These are phyloP conservation scores for Dacryopinax primogenitus DNA, from an alignment of 768 basidiomycete species.

Conservation along the genomic window DNA sequence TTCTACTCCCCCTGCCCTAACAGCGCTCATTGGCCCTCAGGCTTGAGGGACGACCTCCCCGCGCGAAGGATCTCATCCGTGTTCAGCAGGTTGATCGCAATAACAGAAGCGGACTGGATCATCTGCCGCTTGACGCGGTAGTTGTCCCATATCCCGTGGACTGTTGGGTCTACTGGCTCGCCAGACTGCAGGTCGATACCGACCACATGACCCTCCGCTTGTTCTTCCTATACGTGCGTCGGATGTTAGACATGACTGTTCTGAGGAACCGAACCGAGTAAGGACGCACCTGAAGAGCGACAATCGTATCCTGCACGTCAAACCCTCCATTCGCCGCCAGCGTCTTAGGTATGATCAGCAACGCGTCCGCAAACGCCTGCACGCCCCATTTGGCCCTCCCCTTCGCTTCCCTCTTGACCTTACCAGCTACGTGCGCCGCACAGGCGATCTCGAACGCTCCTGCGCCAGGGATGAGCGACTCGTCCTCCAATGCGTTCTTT, in stretches of 20 bases:
- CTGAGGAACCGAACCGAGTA: conserved; percentile 10
- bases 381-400: conserved; percentile 95
- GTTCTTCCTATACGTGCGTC: conserved; percentile 61
- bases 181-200: conserved; percentile 88
- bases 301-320: conserved; percentile 91
- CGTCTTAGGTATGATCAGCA: conserved; percentile 92
- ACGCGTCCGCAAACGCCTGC: conserved; percentile 88
- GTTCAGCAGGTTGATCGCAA: conserved; percentile 86
- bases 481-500: conserved; percentile 93
- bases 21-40: neutral
- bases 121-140: conserved; percentile 98
- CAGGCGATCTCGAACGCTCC: conserved; percentile 96
- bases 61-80: conserved; percentile 93
- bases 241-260: no score
- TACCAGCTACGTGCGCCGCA: conserved; percentile 64
- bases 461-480: conserved; percentile 80
- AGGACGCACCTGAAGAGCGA: conserved; percentile 62
- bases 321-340: conserved; percentile 91
- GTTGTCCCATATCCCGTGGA: conserved; percentile 97
- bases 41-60: conserved; percentile 36
- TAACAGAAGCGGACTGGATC: conserved; percentile 79
- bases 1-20: neutral
- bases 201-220: conserved; percentile 83
- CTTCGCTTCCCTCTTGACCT: conserved; percentile 74
- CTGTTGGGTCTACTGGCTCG: conserved; percentile 90